These are phyloP conservation scores for Aspergillus vadensis DNA, from an alignment of 2,329 filamentous ascomycete genomes.

Conservation along the genomic window DNA sequence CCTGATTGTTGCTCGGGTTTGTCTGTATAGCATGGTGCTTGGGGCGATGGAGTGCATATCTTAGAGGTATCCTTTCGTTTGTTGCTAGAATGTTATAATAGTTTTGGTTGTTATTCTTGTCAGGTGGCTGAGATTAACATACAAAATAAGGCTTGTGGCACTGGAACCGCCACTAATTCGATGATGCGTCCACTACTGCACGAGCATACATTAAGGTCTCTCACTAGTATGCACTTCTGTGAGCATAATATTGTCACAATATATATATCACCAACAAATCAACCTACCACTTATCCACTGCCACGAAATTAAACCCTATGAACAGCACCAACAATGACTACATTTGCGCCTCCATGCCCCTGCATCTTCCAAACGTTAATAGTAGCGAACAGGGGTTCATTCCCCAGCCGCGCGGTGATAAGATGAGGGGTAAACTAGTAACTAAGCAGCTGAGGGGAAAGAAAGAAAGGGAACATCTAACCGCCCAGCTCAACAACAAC, in stretches of 20 bases:
- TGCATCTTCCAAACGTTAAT: not conserved
- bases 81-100: not conserved
- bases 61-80: not conserved
- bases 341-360: not conserved
- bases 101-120: too few species aligned
- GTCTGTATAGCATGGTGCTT: not conserved
- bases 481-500: not conserved
- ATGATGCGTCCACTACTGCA: too few species aligned
- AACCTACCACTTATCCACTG: not conserved
- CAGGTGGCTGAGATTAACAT: too few species aligned
- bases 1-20: not conserved
- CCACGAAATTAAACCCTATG: slow-evolving; percentile 18
- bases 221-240: too few species aligned
- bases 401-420: not conserved
- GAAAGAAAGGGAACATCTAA: not conserved
- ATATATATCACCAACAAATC: not conserved
- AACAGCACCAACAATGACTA: slow-evolving; percentile 26
- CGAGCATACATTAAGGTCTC: too few species aligned
- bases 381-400: not conserved
- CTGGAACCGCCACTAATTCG: too few species aligned
- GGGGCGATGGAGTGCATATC: not conserved
- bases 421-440: not conserved
- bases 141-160: too few species aligned
- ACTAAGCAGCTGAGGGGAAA: not conserved
- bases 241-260: too few species aligned